Evolutionary conservation across 495 filamentous ascomycete genomes (phyloP), one percentile per base, ranked within the genome.

Genomic region (Trypethelium eluteriae): DNA sequence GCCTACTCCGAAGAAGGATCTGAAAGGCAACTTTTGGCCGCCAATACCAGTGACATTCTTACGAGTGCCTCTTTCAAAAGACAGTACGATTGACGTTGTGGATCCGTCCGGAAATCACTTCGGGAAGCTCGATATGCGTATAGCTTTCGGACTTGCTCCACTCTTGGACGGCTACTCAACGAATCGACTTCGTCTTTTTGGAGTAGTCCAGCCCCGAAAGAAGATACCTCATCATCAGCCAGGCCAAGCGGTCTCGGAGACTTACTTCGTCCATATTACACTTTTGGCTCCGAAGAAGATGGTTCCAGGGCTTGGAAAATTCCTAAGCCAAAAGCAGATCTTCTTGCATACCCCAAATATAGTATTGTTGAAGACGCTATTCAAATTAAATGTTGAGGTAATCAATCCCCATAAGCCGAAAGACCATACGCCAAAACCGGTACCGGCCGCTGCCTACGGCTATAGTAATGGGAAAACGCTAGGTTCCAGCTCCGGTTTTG

Each of bases 221-320:
- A 86, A 83, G 63, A 68, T 78, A 18, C 74, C 74, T 0, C 79
- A 77, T 46, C 89, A 96, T 71, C 71, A 77, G 38, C 78, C 83
- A 2, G 85, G 88, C 62, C 78, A 81, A 0, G 74, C 76, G 4
- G 80, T 80, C 35, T 86, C 85, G 1, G 68, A 73, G 3, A 69
- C 78, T 2, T 84, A 88, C 59, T 78, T 78, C 11, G 78, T 90
- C 11, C 85, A 86, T 6, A 77, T 96, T 63, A 89, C 89, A 71
- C 70, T 98, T 1, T 96, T 95, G 71, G 92, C 91, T 0, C 86
- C 88, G n/a, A 80, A 86, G 14, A 88, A 86, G 68, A 81, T 81
- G 64, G 87, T 84, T 25, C 73, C 74, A 2, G 70, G 78, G 4
- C 81, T 96, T 49, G 94, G 89, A 2, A 84, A 77, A 57, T 83